phyloP scores from a whole-genome alignment of 1,139 yeast genomes.

The Petasospora rhodanensis region DNA sequence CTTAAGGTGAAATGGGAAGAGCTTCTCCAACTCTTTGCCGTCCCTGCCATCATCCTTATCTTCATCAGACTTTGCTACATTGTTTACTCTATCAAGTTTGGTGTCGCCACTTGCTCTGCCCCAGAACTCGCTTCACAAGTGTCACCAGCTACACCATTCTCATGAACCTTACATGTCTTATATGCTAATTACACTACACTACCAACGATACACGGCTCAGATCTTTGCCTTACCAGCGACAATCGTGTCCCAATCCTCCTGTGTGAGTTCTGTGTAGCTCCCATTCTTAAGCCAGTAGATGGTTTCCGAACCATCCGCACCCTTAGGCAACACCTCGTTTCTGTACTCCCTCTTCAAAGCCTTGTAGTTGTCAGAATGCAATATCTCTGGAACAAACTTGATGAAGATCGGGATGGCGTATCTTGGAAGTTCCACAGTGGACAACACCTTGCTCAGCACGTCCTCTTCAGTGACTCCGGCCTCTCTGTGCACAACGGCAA shows the following conservation, averaged over 20 bases:
- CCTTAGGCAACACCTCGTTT: constrained; percentile 73
- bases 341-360: constrained; percentile 75
- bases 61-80: constrained; percentile 6
- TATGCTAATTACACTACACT: too few species aligned
- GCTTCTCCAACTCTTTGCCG: constrained; percentile 29
- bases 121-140: too few species aligned
- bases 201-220: too few species aligned
- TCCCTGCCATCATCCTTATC: constrained; percentile 27
- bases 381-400: constrained; percentile 59
- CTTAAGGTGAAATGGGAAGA: constrained; percentile 27
- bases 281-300: constrained; percentile 65
- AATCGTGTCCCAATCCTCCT: constrained; percentile 56
- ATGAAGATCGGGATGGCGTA: constrained; percentile 86
- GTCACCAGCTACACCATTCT: too few species aligned
- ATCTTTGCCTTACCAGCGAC: constrained; percentile 25
- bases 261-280: constrained; percentile 52
- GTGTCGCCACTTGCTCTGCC: constrained; percentile 5
- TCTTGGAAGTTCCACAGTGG: constrained; percentile 57
- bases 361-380: constrained; percentile 80
- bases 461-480: constrained; percentile 33
- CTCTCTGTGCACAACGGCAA: constrained; percentile 64
- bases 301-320: constrained; percentile 52
- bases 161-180: too few species aligned
- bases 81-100: constrained; percentile 3
- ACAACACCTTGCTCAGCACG: constrained; percentile 30